phyloP scores from a whole-genome alignment of 495 filamentous ascomycete genomes.

The Chaetomidium leptoderma region DNA sequence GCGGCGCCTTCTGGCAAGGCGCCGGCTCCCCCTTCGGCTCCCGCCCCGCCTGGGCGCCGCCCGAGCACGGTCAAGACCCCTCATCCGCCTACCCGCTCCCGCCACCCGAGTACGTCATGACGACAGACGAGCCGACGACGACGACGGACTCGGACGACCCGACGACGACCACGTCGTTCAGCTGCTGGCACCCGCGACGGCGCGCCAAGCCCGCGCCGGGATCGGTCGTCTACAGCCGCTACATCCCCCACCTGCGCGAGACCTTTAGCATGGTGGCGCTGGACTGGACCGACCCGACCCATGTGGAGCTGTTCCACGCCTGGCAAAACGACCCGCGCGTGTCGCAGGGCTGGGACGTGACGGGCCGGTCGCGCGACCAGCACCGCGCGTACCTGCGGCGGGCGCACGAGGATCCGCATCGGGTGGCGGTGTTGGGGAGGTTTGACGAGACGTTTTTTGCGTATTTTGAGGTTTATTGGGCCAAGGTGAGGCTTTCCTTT shows the following conservation, averaged over 20 bases:
- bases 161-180: background rate
- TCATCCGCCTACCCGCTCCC: slow-evolving; percentile 49
- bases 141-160: background rate
- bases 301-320: slow-evolving; percentile 57
- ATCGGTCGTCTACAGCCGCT: slow-evolving; percentile 61
- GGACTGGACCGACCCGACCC: slow-evolving; percentile 49
- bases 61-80: slow-evolving; percentile 37
- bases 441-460: slow-evolving; percentile 61
- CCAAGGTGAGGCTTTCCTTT: slow-evolving; percentile 47
- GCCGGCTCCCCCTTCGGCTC: slow-evolving; percentile 60
- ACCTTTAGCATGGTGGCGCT: slow-evolving; percentile 63
- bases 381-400: slow-evolving; percentile 58
- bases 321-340: slow-evolving; percentile 72
- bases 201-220: slow-evolving; percentile 58
- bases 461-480: slow-evolving; percentile 70
- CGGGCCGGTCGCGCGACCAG: slow-evolving; percentile 58
- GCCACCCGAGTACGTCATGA: slow-evolving; percentile 54
- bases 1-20: slow-evolving; percentile 63
- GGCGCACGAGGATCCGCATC: slow-evolving; percentile 59
- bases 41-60: slow-evolving; percentile 58
- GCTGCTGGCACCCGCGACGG: slow-evolving; percentile 55
- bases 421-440: slow-evolving; percentile 56
- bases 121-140: slow-evolving; percentile 27
- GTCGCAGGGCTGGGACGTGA: slow-evolving; percentile 64
- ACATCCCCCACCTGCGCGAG: slow-evolving; percentile 61